A percentile compares a stretch with the other conserved stretches of the same genome.
These are phyloP conservation scores for Backusella mclennaniae DNA, from an alignment of 192 early-diverging fungal species.

Conservation along the genomic window DNA sequence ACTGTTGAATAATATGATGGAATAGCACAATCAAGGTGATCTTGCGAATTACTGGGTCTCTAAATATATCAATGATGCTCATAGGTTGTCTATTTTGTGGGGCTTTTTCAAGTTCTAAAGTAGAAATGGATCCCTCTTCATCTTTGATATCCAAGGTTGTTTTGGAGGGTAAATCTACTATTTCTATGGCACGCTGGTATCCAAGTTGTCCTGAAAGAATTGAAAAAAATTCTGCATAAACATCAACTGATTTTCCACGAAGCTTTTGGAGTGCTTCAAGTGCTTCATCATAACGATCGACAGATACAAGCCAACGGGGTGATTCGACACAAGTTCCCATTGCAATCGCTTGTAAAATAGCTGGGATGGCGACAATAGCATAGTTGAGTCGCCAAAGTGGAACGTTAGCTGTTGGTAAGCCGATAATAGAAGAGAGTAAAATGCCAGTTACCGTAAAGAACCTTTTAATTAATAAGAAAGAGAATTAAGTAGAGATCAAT, in stretches of 20 bases:
- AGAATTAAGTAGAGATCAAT: slow-evolving; percentile 30
- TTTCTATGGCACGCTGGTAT: background rate
- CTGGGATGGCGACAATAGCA: slow-evolving; percentile 40
- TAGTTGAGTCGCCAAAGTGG: slow-evolving; percentile 55
- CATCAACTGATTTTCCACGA: slow-evolving; percentile 55
- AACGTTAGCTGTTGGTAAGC: slow-evolving; percentile 51
- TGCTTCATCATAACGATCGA: slow-evolving; percentile 55
- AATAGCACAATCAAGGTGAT: slow-evolving; percentile 57
- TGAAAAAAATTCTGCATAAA: slow-evolving; percentile 50
- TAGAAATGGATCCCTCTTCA: slow-evolving; percentile 8
- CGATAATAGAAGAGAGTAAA: slow-evolving; percentile 30
- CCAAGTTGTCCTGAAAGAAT: slow-evolving; percentile 3
- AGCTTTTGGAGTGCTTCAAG: slow-evolving; percentile 57
- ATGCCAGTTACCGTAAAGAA: slow-evolving; percentile 67
- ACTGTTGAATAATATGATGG: slow-evolving; percentile 75
- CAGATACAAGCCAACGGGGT: slow-evolving; percentile 62
- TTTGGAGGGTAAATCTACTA: slow-evolving; percentile 10
- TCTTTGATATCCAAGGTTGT: background rate
- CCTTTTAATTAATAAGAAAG: slow-evolving; percentile 37
- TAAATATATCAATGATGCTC: slow-evolving; percentile 30
- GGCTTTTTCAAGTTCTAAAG: background rate
- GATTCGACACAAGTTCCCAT: slow-evolving; percentile 64
- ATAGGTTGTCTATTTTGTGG: slow-evolving; percentile 17
- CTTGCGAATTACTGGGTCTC: slow-evolving; percentile 30
- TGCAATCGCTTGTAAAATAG: slow-evolving; percentile 55